Evolutionary conservation across 2,329 filamentous ascomycete species (phyloP).

Genomic region (Fusarium zealandicum): DNA sequence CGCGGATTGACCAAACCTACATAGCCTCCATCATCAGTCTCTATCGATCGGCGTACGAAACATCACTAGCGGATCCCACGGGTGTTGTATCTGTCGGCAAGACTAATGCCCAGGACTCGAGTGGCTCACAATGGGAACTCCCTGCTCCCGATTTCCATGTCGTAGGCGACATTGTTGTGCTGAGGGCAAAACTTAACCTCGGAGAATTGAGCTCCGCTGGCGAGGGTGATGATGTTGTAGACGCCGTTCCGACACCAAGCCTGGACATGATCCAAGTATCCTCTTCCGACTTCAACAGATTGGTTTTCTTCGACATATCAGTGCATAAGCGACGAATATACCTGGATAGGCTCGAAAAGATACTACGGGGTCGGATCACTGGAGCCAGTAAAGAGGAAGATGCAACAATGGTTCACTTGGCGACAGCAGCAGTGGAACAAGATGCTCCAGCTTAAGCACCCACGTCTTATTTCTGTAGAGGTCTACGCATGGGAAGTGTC

Average conservation of each 20-base stretch:
- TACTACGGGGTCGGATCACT: background rate
- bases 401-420: no score
- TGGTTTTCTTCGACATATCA: conserved; percentile 32
- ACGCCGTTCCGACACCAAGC: background rate
- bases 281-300: conserved; percentile 5
- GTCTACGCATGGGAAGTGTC: background rate
- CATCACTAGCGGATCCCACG: background rate
- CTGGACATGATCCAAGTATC: background rate
- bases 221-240: background rate
- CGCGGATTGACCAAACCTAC: conserved; percentile 29
- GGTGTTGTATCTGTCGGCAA: background rate
- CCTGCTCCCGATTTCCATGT: conserved; percentile 1
- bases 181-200: background rate
- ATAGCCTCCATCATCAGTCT: conserved; percentile 31
- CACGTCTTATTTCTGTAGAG: no score
- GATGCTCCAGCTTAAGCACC: no score
- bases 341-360: conserved; percentile 21
- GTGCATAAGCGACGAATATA: conserved; percentile 34
- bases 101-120: accelerated
- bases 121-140: background rate
- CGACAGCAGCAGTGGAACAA: no score
- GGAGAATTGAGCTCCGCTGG: background rate
- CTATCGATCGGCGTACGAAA: conserved; percentile 26
- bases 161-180: background rate
- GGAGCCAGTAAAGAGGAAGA: no score